Evolutionary conservation across 1,284 basidiomycete genomes (phyloP).

Genomic region (Tylopilus sp.): DNA sequence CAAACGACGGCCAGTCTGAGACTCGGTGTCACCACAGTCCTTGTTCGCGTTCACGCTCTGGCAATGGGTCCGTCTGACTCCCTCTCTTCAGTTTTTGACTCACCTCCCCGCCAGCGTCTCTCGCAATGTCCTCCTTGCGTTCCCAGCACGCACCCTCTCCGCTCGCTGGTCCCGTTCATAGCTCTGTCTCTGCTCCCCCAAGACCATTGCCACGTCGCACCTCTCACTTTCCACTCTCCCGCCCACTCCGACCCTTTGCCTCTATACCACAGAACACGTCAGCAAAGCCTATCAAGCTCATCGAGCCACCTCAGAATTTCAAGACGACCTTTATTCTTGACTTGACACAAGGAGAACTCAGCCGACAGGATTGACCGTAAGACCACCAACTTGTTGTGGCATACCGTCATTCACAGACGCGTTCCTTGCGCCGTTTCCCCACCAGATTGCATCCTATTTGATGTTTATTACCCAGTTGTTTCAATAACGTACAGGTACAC

Average conservation of each 20-base stretch:
- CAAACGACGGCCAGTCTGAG: slow-evolving; percentile 42
- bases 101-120: slow-evolving; percentile 36
- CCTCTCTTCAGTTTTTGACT: slow-evolving; percentile 3
- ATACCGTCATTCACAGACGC: not conserved
- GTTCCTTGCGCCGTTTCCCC: not conserved
- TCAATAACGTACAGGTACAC: slow-evolving; percentile 27
- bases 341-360: slow-evolving; percentile 79
- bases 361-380: slow-evolving; percentile 63
- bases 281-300: slow-evolving; percentile 66
- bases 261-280: slow-evolving; percentile 54
- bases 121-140: slow-evolving; percentile 43
- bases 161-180: slow-evolving; percentile 54
- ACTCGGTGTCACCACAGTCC: slow-evolving; percentile 42
- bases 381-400: too few relatives aligned
- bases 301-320: slow-evolving; percentile 75
- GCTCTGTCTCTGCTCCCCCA: slow-evolving; percentile 35
- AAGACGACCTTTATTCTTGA: slow-evolving; percentile 73
- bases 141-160: slow-evolving; percentile 63
- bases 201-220: slow-evolving; percentile 51
- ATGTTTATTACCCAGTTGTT: slow-evolving; percentile 37
- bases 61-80: slow-evolving; percentile 36
- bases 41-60: slow-evolving; percentile 21
- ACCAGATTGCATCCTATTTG: slow-evolving; percentile 28
- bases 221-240: slow-evolving; percentile 68
- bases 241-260: slow-evolving; percentile 75